Percentiles rank a stretch among this genome's conserved stretches.
phyloP scores from a whole-genome alignment of 768 basidiomycete genomes.

The Crepidotus variabilis region DNA sequence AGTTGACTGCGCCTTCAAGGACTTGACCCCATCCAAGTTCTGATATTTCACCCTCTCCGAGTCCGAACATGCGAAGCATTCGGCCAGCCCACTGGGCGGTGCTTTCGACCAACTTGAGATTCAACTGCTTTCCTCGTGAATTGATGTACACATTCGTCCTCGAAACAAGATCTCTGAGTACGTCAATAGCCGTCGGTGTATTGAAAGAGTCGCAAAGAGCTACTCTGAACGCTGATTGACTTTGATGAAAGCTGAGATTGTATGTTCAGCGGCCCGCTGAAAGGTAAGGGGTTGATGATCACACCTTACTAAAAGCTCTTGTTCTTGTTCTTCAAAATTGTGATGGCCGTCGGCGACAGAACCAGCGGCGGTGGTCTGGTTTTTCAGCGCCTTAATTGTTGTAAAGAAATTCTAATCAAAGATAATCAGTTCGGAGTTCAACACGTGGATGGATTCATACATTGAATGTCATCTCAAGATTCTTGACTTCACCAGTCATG shows the following conservation, averaged over 20 bases:
- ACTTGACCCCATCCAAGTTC: slow-evolving; percentile 89
- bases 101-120: slow-evolving; percentile 61
- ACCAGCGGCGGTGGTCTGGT: slow-evolving; percentile 45
- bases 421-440: slow-evolving; percentile 2
- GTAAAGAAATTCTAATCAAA: slow-evolving; percentile 86
- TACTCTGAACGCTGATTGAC: slow-evolving; percentile 74
- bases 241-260: slow-evolving; percentile 58
- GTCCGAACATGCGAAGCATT: slow-evolving; percentile 77
- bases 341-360: slow-evolving; percentile 57
- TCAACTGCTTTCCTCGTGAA: slow-evolving; percentile 50
- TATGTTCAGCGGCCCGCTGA: slow-evolving; percentile 3
- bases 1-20: slow-evolving; percentile 31
- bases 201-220: slow-evolving; percentile 98
- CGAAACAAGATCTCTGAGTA: slow-evolving; percentile 78
- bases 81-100: slow-evolving; percentile 65
- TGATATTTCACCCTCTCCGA: slow-evolving; percentile 62
- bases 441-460: slow-evolving; percentile 39
- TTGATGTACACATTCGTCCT: slow-evolving; percentile 88
- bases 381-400: slow-evolving; percentile 75
- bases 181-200: slow-evolving; percentile 77
- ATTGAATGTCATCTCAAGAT: slow-evolving; percentile 79
- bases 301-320: slow-evolving; percentile 63
- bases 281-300: background rate
- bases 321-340: slow-evolving; percentile 64
- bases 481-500: slow-evolving; percentile 87